phyloP scores from a whole-genome alignment of 345 rosid genomes.

The Populus tremula region DNA sequence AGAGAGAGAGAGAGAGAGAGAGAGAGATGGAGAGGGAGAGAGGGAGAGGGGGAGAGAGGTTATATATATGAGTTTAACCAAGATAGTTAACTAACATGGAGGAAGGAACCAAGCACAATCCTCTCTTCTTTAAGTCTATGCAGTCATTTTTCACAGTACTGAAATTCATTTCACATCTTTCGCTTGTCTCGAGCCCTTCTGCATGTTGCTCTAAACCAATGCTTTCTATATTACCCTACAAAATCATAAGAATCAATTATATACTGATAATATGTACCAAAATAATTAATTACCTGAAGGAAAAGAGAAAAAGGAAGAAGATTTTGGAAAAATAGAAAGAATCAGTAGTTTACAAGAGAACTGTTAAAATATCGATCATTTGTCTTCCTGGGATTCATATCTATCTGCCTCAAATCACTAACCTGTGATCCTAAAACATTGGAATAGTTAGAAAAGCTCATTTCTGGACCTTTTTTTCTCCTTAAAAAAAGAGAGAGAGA shows the following conservation, averaged over 20 bases:
- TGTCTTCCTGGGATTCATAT: conserved; percentile 39
- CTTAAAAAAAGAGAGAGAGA: background rate
- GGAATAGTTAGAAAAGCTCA: background rate
- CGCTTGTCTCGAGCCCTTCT: conserved; percentile 21
- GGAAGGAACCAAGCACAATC: conserved; percentile 70
- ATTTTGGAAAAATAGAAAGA: background rate
- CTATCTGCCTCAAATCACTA: conserved; percentile 42
- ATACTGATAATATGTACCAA: background rate
- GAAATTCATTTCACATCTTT: conserved; percentile 24
- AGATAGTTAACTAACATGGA: conserved; percentile 66
- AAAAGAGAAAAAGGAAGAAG: background rate
- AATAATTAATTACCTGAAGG: background rate
- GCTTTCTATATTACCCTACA: conserved; percentile 33
- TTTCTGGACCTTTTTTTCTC: background rate
- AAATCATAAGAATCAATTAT: background rate
- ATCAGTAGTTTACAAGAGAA: conserved; percentile 39
- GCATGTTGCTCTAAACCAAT: conserved; percentile 19
- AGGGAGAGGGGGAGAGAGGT: background rate
- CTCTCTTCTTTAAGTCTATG: conserved; percentile 63
- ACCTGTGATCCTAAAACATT: conserved; percentile 33
- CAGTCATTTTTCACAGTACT: conserved; percentile 24
- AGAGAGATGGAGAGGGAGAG: rapidly evolving
- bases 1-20: background rate
- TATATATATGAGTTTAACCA: conserved; percentile 26
- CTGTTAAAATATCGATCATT: conserved; percentile 33